These are phyloP conservation scores for Casuarina glauca DNA, from an alignment of 306 rosid species.

Conservation along the genomic window DNA sequence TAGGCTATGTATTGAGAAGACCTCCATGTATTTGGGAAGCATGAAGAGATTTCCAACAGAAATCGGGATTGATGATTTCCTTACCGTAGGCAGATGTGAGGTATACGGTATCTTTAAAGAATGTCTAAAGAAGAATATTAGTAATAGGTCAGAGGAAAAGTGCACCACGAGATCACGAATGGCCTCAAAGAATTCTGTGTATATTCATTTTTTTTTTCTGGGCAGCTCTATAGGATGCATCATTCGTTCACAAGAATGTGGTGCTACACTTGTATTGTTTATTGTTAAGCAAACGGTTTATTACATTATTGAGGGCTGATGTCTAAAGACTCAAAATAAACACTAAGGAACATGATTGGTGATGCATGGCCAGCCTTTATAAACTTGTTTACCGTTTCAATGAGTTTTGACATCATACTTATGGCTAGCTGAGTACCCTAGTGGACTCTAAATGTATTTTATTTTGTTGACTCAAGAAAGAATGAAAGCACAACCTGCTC, in stretches of 20 bases:
- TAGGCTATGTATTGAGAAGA: conserved; percentile 34
- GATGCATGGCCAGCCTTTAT: no score
- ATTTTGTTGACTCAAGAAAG: no score
- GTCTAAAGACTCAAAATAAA: not conserved
- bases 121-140: not conserved
- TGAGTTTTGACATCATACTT: no score
- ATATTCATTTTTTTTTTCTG: not conserved
- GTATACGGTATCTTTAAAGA: conserved; percentile 16
- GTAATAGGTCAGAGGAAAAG: conserved; percentile 5
- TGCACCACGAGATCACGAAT: not conserved
- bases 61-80: conserved; percentile 17
- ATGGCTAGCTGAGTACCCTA: no score
- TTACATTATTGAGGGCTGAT: not conserved
- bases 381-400: no score
- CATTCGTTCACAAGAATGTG: not conserved
- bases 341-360: not conserved
- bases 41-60: conserved; percentile 20
- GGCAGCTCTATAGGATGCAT: not conserved
- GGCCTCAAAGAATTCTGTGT: conserved; percentile 1
- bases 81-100: conserved; percentile 19
- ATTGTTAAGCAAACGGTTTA: not conserved
- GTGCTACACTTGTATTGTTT: not conserved
- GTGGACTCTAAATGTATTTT: no score
- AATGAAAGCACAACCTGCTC: no score
- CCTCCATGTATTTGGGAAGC: conserved; percentile 7